Evolutionary conservation across 306 rosid species (phyloP), one percentile per base, ranked within the genome.

Genomic region (Pueraria montana): DNA sequence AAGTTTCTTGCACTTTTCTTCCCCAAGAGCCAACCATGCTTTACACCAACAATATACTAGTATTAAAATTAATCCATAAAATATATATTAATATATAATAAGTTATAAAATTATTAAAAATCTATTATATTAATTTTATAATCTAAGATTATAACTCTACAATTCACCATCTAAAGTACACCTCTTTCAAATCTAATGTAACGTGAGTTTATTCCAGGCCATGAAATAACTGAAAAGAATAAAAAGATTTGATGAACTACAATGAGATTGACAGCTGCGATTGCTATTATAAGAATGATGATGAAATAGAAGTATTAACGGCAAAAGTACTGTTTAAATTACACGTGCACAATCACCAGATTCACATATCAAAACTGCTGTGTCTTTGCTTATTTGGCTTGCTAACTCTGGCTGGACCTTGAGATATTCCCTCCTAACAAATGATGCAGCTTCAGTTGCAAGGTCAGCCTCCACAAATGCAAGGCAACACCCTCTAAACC

Each of bases 401-500:
- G 92, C 97, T 74, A 94, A 77, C 83, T 88, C 87, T 13, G 97
- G 97, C 55, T 92, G 97, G 62, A 78, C 52, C 77, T 89, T 87
- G 2, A 45, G 77, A 82, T 96, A 94, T 86, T 94, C 99, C 65
- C 32, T 82, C 68, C 86, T 76, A 30, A 96, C 95, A 84, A 83
- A 94, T 38, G 92, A 79, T 61, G 92, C 94, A 18, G 99, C 99
- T 91, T 91, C 94, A 7, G 67, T 66, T 3, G 94, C 98, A 73
- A 32, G 82, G 21, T 86, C 72, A 18, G 91, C 89, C 66, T 96
- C 92, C 32, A 96, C 98, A n/a, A 96, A 65, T 58, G 96, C 99
- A 38, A 96, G 59, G 50, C 99, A 96, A 77, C 98, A 96, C 5
- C 99, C 99, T 88, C 98, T 87, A 70, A 96, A 96, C 67, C 99